phyloP scores from a whole-genome alignment of 2,329 filamentous ascomycete species.

The Curvularia sp. region DNA sequence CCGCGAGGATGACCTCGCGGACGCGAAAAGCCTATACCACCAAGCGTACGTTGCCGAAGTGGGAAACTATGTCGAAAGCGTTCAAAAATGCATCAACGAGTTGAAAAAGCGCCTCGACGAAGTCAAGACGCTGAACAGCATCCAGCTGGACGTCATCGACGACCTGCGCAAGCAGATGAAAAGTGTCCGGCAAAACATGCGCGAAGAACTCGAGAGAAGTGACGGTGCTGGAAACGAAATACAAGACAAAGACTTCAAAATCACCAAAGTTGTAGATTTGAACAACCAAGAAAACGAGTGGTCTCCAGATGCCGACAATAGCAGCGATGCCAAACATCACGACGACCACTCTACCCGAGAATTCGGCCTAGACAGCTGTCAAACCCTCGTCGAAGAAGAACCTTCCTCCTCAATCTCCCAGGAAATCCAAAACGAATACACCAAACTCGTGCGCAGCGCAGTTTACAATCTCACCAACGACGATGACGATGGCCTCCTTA shows the following conservation, averaged over 20 bases:
- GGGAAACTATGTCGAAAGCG: constrained; percentile 36
- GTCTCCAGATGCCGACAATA: background rate
- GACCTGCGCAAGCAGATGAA: constrained; percentile 37
- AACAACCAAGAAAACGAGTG: background rate
- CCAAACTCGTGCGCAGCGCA: constrained; percentile 11
- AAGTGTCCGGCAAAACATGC: constrained; percentile 23
- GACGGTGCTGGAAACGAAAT: background rate
- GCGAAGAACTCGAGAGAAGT: constrained; percentile 10
- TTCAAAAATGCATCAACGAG: constrained; percentile 36
- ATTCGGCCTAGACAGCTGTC: constrained; percentile 25
- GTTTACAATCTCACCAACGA: constrained; percentile 13
- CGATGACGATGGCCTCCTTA: background rate
- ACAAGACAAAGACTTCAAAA: constrained; percentile 4
- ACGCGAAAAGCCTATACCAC: constrained; percentile 15
- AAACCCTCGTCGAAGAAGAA: constrained; percentile 13
- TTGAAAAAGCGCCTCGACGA: constrained; percentile 43
- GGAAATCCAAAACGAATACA: constrained; percentile 11
- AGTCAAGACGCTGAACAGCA: constrained; percentile 42
- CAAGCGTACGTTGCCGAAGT: constrained; percentile 37
- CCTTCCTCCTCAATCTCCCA: constrained; percentile 2
- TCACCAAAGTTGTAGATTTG: constrained; percentile 5
- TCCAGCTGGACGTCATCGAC: constrained; percentile 43
- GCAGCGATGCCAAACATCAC: background rate
- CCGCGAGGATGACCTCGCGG: constrained; percentile 6
- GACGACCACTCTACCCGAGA: constrained; percentile 2